phyloP scores from a whole-genome alignment of 345 rosid species.

The Brassica cretica region DNA sequence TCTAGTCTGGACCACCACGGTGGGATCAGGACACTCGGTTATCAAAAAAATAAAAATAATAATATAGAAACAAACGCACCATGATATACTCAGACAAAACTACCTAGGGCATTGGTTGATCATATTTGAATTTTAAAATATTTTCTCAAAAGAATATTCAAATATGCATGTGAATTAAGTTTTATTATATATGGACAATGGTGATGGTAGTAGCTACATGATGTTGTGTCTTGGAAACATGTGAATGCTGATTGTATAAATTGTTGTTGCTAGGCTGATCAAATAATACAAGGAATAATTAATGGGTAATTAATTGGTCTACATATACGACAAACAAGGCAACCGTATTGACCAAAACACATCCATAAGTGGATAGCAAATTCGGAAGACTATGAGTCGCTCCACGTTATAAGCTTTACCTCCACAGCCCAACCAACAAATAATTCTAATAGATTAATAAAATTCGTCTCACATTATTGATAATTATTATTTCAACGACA shows the following conservation, averaged over 20 bases:
- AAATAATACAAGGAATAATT: constrained; percentile 33
- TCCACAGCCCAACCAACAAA: constrained; percentile 41
- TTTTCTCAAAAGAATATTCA: not conserved
- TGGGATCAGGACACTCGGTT: too few relatives aligned
- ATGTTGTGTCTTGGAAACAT: constrained; percentile 36
- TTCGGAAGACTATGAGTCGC: constrained; percentile 32
- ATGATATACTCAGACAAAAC: not conserved
- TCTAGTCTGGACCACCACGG: too few relatives aligned
- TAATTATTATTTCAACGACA: constrained; percentile 31
- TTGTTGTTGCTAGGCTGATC: constrained; percentile 27
- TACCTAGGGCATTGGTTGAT: not conserved
- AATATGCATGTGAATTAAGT: constrained; percentile 3
- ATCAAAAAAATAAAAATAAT: too few relatives aligned
- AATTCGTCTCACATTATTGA: constrained; percentile 20
- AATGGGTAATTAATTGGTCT: constrained; percentile 35
- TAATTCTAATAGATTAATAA: constrained; percentile 24
- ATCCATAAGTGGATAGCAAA: constrained; percentile 32
- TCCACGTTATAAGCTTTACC: constrained; percentile 40
- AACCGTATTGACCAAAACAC: constrained; percentile 38
- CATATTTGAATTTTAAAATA: not conserved
- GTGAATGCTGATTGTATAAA: constrained; percentile 35
- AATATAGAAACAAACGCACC: not conserved
- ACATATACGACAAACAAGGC: constrained; percentile 37
- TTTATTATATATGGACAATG: constrained; percentile 8
- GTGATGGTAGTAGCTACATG: constrained; percentile 30